Conservation (phyloP, 495 filamentous ascomycete species). For the Penicillium fimorum region DNA sequence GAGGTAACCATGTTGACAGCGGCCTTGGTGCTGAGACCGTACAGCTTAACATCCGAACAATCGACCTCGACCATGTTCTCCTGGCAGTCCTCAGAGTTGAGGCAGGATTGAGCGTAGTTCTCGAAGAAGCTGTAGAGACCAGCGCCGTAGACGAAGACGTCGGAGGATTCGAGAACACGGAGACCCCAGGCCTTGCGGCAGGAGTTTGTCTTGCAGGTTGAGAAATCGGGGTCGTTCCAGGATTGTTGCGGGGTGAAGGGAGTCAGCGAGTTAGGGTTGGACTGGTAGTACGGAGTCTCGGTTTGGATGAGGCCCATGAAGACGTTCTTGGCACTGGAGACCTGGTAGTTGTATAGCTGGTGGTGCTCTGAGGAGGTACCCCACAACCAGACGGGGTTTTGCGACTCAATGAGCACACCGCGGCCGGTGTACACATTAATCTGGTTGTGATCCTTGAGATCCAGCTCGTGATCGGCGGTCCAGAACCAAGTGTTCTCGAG, state of each 20-base stretch:
- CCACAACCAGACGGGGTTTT: slow-evolving; percentile 60
- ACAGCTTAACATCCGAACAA: slow-evolving; percentile 67
- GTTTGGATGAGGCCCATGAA: slow-evolving; percentile 87
- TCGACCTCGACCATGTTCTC: slow-evolving; percentile 84
- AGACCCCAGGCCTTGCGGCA: slow-evolving; percentile 86
- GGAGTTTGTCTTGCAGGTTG: slow-evolving; percentile 54
- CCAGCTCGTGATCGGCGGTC: slow-evolving; percentile 92
- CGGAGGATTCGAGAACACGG: slow-evolving; percentile 65
- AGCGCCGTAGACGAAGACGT: slow-evolving; percentile 72
- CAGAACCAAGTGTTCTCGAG: slow-evolving; percentile 95
- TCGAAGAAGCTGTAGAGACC: slow-evolving; percentile 86
- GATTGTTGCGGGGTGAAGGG: slow-evolving; percentile 62
- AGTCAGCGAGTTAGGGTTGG: slow-evolving; percentile 71
- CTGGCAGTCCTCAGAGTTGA: slow-evolving; percentile 75
- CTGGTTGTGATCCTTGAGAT: slow-evolving; percentile 71
- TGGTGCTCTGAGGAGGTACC: slow-evolving; percentile 86
- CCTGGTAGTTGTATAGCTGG: slow-evolving; percentile 86
- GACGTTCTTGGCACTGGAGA: slow-evolving; percentile 74
- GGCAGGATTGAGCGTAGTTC: slow-evolving; percentile 81
- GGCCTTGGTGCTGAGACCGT: slow-evolving; percentile 84
- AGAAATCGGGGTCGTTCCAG: slow-evolving; percentile 77
- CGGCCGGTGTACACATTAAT: slow-evolving; percentile 92
- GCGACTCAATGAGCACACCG: slow-evolving; percentile 72
- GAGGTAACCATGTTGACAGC: slow-evolving; percentile 79
- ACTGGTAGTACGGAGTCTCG: slow-evolving; percentile 90